Evolutionary conservation across 2,329 filamentous ascomycete species (phyloP), one percentile per base, ranked within the genome.

Genomic region (Hypoxylon sp.): DNA sequence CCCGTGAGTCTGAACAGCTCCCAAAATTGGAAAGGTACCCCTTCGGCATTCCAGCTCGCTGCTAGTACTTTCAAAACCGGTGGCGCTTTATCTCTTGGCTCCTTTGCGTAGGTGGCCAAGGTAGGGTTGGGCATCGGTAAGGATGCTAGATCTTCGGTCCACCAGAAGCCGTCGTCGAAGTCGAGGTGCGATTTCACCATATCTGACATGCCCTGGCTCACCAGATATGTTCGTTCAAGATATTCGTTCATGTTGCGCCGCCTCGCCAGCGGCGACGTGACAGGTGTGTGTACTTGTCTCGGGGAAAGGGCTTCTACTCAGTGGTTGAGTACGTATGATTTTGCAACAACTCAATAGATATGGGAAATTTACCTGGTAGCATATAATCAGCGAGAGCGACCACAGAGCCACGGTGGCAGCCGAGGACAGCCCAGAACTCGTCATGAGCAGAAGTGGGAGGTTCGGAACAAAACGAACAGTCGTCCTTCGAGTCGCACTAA

Each of bases 111-210:
- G 2, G 69, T 72, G 3, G 77, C 72, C 8, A 73, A 57, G 3
- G 74, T 71, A 3, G 75, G 74, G 42, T 78, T 78, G 1, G 71
- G 63, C 23, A 74, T 73, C 9, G 77, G 74, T 29, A 77, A 59
- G 41, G 67, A 74, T 6, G 77, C 77, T 20, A 81, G 69, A 60
- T 83, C 79, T 43, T 83, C 81, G 13, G 79, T 81, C 80, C 81
- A 83, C 83, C 83, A 86, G 65, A 86, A 85, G 1, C 76, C 77
- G 62, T 86, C 83, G 26, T 81, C 75, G 52, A 82, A 84, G 64
- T 86, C 83, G 2, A 83, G 67, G 49, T 79, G 76, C 3, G 70
- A 66, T 50, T 76, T 76, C 13, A 81, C 78, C 55, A 78, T 69
- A n/a, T 76, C 72, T 1, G 73, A 67, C 21, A 76, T 72, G 10